These are phyloP conservation scores for Acer campestre DNA, from an alignment of 345 rosid species.

Conservation along the genomic window DNA sequence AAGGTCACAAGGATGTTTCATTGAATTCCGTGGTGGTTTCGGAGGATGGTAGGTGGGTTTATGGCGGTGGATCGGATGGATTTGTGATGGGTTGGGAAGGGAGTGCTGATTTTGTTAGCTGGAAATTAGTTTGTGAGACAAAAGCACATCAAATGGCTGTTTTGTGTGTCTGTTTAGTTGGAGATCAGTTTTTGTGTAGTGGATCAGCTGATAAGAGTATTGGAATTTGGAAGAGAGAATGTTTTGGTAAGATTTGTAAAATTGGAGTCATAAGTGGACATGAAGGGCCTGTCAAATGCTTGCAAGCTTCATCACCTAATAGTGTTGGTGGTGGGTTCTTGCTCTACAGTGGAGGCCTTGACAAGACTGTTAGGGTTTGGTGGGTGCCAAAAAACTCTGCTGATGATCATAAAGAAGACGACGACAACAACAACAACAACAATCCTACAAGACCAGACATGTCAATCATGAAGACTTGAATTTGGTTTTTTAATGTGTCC, in stretches of 20 bases:
- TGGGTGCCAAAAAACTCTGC: slow-evolving; percentile 62
- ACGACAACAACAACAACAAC: no score
- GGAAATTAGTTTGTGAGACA: slow-evolving; percentile 62
- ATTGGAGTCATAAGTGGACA: slow-evolving; percentile 72
- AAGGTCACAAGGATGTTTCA: slow-evolving; percentile 76
- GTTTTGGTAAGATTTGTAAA: slow-evolving; percentile 46
- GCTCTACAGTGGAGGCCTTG: slow-evolving; percentile 94
- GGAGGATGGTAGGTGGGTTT: slow-evolving; percentile 69
- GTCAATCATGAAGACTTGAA: neutral
- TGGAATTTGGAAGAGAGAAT: slow-evolving; percentile 75
- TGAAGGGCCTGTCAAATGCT: slow-evolving; percentile 86
- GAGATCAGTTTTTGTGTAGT: slow-evolving; percentile 59
- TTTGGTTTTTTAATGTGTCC: neutral
- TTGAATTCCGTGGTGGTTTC: slow-evolving; percentile 71
- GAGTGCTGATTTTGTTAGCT: slow-evolving; percentile 40
- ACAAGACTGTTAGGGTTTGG: slow-evolving; percentile 90
- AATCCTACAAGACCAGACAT: slow-evolving; percentile 8
- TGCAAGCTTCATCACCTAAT: slow-evolving; percentile 70
- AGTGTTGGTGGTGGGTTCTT: slow-evolving; percentile 67
- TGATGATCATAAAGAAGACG: neutral
- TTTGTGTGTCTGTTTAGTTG: slow-evolving; percentile 64
- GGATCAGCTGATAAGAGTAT: slow-evolving; percentile 95
- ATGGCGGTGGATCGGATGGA: slow-evolving; percentile 92
- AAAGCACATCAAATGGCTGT: slow-evolving; percentile 79
- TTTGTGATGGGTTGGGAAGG: slow-evolving; percentile 84